Evolutionary conservation across 2,329 filamentous ascomycete species (phyloP).

Genomic region (Colletotrichum liriopes): DNA sequence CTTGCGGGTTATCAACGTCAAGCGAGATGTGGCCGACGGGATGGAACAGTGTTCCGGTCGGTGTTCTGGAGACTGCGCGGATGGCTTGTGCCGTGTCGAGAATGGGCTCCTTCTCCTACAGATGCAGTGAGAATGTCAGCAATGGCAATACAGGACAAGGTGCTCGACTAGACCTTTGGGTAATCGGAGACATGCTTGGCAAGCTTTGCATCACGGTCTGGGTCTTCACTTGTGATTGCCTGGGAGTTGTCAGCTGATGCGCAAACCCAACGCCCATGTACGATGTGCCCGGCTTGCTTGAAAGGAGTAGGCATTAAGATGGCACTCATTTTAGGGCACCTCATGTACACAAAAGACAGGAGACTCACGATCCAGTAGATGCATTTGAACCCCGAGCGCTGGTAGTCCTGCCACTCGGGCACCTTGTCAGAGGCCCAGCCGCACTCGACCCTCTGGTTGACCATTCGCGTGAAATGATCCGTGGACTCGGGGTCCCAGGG

Average conservation of each 20-base stretch:
- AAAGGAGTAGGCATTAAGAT: no score
- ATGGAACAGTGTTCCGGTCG: conserved; percentile 43
- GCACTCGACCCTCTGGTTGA: conserved; percentile 47
- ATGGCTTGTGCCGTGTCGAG: conserved; percentile 38
- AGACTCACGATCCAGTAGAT: conserved; percentile 45
- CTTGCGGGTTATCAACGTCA: conserved; percentile 42
- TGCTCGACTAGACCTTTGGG: conserved; percentile 38
- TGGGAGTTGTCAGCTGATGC: conserved; percentile 21
- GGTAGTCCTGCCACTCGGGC: conserved; percentile 44
- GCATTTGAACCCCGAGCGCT: conserved; percentile 43
- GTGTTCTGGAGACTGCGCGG: conserved; percentile 24
- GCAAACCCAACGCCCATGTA: not conserved
- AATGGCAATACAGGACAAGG: no score
- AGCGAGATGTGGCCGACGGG: conserved; percentile 53
- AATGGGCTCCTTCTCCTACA: conserved; percentile 42
- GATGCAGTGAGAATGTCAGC: not conserved
- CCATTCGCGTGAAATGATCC: conserved; percentile 45
- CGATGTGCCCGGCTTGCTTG: not conserved
- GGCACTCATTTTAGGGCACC: not conserved
- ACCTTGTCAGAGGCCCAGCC: conserved; percentile 47
- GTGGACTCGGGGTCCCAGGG: conserved; percentile 48
- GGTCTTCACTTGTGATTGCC: conserved; percentile 40
- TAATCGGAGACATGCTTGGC: conserved; percentile 45
- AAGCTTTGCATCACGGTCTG: conserved; percentile 40
- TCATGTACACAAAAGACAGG: no score